A percentile compares a stretch with the other conserved stretches of the same genome.
These are phyloP conservation scores for Loxodes magnus DNA, from an alignment of 73 alveolate species.

Conservation along the genomic window DNA sequence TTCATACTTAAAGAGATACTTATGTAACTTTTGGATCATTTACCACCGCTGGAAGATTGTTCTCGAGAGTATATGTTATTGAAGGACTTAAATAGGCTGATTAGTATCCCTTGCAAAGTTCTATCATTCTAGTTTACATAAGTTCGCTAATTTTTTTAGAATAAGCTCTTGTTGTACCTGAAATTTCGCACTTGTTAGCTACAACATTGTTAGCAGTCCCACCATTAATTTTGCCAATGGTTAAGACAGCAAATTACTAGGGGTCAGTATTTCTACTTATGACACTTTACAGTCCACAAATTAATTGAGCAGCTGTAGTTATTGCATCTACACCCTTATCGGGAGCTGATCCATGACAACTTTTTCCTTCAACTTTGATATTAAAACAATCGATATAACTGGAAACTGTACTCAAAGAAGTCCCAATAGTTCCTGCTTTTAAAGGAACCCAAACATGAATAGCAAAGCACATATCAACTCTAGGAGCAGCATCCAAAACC, in stretches of 20 bases:
- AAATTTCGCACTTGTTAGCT: not conserved
- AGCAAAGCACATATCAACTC: constrained; percentile 16
- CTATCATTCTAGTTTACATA: constrained; percentile 5
- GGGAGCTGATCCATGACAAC: constrained; percentile 22
- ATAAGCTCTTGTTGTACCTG: constrained; percentile 23
- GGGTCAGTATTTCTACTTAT: not conserved
- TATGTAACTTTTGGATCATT: constrained; percentile 6
- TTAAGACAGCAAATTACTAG: not conserved
- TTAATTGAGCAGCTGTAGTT: not conserved
- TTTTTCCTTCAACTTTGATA: constrained; percentile 15
- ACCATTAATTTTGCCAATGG: not conserved
- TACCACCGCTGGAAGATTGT: constrained; percentile 2
- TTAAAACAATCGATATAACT: constrained; percentile 7
- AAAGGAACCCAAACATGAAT: constrained; percentile 4
- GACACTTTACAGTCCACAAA: not conserved
- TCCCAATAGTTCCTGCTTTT: constrained; percentile 5
- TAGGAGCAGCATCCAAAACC: constrained; percentile 10
- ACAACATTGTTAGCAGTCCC: constrained; percentile 2
- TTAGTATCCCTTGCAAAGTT: constrained; percentile 15
- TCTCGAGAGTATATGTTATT: not conserved
- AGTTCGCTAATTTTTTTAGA: constrained; percentile 6
- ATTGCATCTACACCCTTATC: constrained; percentile 10
- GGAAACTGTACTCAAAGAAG: not conserved
- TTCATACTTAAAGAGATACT: not conserved
- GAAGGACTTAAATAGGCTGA: constrained; percentile 1